Evolutionary conservation across 495 filamentous ascomycete genomes (phyloP).

Genomic region (Talaromyces nanjingensis): DNA sequence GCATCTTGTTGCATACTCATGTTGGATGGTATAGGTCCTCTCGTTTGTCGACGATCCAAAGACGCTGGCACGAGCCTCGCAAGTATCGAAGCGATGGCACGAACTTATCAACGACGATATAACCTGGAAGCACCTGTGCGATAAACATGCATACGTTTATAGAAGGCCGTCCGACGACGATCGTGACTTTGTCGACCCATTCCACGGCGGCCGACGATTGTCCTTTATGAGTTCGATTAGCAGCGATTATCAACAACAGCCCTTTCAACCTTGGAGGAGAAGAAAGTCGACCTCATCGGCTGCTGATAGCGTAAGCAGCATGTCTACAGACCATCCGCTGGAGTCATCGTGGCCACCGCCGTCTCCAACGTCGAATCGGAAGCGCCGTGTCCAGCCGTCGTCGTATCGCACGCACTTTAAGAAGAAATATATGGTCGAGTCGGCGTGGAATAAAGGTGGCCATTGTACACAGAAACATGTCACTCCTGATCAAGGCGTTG

Average conservation of each 20-base stretch:
- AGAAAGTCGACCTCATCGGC: slow-evolving; percentile 6
- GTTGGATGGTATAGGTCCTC: slow-evolving; percentile 53
- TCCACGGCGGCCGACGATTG: slow-evolving; percentile 13
- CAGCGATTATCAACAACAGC: neutral
- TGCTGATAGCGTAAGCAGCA: slow-evolving; percentile 6
- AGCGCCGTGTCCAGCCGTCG: slow-evolving; percentile 39
- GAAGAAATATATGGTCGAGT: slow-evolving; percentile 92
- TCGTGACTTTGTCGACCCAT: slow-evolving; percentile 29
- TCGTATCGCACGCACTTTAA: slow-evolving; percentile 97
- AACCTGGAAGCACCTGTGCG: slow-evolving; percentile 94
- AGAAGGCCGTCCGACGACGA: slow-evolving; percentile 48
- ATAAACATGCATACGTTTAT: slow-evolving; percentile 75
- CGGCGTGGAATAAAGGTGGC: slow-evolving; percentile 90
- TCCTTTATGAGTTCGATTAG: neutral
- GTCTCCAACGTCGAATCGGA: slow-evolving; percentile 17
- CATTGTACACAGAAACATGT: slow-evolving; percentile 72
- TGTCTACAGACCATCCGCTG: slow-evolving; percentile 9
- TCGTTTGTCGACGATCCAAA: slow-evolving; percentile 93
- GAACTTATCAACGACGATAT: slow-evolving; percentile 91
- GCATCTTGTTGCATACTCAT: slow-evolving; percentile 4
- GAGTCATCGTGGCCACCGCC: slow-evolving; percentile 20
- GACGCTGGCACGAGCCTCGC: slow-evolving; percentile 83
- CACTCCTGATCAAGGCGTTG: slow-evolving; percentile 91
- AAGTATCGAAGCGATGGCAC: slow-evolving; percentile 90
- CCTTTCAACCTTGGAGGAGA: neutral